Base-by-base conservation (phyloP, 2,329 filamentous ascomycete genomes). In the Colletotrichum orbiculare region DNA sequence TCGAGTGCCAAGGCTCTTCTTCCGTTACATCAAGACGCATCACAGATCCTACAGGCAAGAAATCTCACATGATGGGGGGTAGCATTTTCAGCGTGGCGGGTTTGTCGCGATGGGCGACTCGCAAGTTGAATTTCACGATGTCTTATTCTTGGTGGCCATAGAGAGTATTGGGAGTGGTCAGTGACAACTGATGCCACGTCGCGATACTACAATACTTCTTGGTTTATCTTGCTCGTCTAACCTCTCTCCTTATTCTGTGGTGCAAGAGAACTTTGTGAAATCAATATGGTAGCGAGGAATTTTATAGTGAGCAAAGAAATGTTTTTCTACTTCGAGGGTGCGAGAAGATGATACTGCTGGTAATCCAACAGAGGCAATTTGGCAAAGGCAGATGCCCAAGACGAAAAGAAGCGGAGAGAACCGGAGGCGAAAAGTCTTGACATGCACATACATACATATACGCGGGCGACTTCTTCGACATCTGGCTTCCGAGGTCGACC, bases 341-440 rank as follows among this genome's bases (percentile, higher is more conserved):
- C 56, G 0, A 25, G 2, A 11, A 17, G 25, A 12, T 12, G 10
- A 37, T 17, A 25, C 13, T 48, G 25, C 15, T 17, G 50, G 47
- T 13, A 17, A 34, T 35, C 17, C 17, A 12, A 52, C 4, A 2
- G 35, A 25, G 6, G 25, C 12, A 38, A 37, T 46, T 58, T 35
- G 53, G 8, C 25, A 7, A 0, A 5, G 37, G 53, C 12, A 2
- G 37, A 48, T 35, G 39, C 52, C 58, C 62, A 11, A 62, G 58
- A 62, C 62, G 62, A 49, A 48, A 62, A 62, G 12, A 25, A 41
- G 25, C 62, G 62, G 62, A 37, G 58, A 43, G 35, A 56, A 56
- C 25, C 58, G 62, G 52, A 37, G 8, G 42, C 46, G 5, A 48
- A 8, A n/a, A 11, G 8, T 17, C 15, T 25, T 33, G 35, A 50